Evolutionary conservation across 345 rosid species (phyloP).

Genomic region (Corymbia maculata): DNA sequence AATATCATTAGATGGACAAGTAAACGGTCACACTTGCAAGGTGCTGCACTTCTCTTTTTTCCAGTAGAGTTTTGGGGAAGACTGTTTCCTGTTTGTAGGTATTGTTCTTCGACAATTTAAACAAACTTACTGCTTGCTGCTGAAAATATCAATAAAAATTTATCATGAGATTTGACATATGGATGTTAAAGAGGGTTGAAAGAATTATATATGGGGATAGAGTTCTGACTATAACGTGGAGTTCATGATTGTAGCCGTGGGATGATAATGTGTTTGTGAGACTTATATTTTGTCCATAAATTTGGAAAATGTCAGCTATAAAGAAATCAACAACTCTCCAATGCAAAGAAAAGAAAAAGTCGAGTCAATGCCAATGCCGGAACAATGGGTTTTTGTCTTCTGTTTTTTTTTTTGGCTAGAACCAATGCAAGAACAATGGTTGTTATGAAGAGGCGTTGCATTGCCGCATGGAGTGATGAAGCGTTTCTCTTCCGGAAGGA

Average conservation of each 20-base stretch:
- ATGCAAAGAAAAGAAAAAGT: background rate
- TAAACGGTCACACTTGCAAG: background rate
- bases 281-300: background rate
- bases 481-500: background rate
- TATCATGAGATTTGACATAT: background rate
- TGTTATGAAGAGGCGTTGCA: background rate
- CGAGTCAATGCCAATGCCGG: background rate
- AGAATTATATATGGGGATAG: background rate
- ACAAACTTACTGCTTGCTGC: no score
- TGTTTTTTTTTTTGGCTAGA: no score
- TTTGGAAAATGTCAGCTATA: background rate
- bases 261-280: background rate
- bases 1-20: background rate
- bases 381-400: background rate
- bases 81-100: no score
- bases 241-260: background rate
- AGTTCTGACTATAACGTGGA: background rate
- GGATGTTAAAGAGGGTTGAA: background rate
- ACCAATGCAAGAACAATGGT: background rate
- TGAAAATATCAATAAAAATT: background rate
- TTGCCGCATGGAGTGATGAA: background rate
- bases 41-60: background rate
- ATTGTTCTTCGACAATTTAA: no score
- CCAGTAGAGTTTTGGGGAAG: background rate
- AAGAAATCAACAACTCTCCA: background rate